A percentile compares a stretch with the other conserved stretches of the same genome.
Evolutionary conservation across 441 rosid genomes (phyloP).

Genomic region (Eugenia klotzschiana): DNA sequence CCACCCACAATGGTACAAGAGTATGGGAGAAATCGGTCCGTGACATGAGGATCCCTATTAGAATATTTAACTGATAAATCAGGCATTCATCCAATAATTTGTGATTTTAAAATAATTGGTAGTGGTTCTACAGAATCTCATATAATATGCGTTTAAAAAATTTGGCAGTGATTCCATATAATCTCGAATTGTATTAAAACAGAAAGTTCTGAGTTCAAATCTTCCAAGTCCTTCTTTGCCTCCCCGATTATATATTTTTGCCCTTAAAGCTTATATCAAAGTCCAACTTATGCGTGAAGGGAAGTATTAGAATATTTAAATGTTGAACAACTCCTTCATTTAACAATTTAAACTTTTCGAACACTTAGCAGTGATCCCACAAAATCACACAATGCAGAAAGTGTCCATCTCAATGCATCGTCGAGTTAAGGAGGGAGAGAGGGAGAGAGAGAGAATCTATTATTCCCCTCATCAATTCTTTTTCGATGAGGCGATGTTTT

Average conservation of each 20-base stretch:
- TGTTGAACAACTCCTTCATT: neutral
- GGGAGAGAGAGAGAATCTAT: neutral
- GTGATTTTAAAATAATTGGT: too few relatives aligned
- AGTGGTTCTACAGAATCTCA: neutral
- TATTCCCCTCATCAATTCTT: neutral
- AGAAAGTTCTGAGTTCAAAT: fast-evolving
- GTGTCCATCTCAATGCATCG: neutral
- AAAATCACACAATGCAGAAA: neutral
- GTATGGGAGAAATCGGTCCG: too few relatives aligned
- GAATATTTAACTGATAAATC: too few relatives aligned
- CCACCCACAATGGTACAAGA: too few relatives aligned
- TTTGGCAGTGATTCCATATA: too few relatives aligned
- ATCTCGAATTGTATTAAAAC: neutral
- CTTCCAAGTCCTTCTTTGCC: fast-evolving
- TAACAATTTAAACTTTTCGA: too few relatives aligned
- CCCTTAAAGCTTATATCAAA: neutral
- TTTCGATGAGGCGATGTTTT: neutral
- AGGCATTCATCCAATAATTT: too few relatives aligned
- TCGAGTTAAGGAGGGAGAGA: neutral
- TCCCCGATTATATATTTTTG: neutral
- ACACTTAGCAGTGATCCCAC: too few relatives aligned
- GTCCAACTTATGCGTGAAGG: neutral
- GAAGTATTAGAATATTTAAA: neutral
- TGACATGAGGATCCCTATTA: too few relatives aligned
- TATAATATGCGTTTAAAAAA: neutral